Base-by-base conservation (phyloP, 805 yeast species). In the Kodamaea neixiangensis region DNA sequence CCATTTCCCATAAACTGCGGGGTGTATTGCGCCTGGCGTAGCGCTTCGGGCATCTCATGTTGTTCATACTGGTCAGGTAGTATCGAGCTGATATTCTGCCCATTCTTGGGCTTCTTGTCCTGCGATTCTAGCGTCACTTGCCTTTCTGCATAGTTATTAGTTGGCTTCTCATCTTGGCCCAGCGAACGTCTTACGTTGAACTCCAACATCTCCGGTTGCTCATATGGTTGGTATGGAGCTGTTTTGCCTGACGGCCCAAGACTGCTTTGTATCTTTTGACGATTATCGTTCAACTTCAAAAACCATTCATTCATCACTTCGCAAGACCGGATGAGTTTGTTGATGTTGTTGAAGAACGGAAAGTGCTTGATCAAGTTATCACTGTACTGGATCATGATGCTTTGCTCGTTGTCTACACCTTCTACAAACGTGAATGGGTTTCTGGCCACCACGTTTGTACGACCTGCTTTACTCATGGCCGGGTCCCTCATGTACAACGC, bases 331-430 rank as follows among this genome's bases (percentile, higher is more conserved):
- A 66, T 65, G 31, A 65, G 53, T 50, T 61, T 63, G 51, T 64
- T 65, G 43, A 62, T 61, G 48, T 64, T 63, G 50, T 63, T 63
- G 51, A 62, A 63, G 41, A 63, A 60, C 17, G 67, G 63, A 41
- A 65, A 65, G 50, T 63, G 65, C 41, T 56, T 51, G 19, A 57
- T 59, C 38, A 65, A 56, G 42, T 61, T 55, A 31, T 63, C 63
- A 43, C 63, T 60, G 46, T 50, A 64, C 19, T 47, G 47, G 4
- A 55, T 51, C 51, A 53, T 47, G 25, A 50, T 46, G 33, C 54
- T 54, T 21, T 48, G 51, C 15, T 56, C 58, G 34, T 52, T 40
- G 37, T 51, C 56, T 5, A 15, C 31, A 7, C 43, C 48, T 17
- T 48, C 51, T 9, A 43, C 20, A 25, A 38, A 48, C 3, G 33